Evolutionary conservation across 1,284 basidiomycete genomes (phyloP), one percentile per base, ranked within the genome.

Genomic region (Earliella scabrosa): DNA sequence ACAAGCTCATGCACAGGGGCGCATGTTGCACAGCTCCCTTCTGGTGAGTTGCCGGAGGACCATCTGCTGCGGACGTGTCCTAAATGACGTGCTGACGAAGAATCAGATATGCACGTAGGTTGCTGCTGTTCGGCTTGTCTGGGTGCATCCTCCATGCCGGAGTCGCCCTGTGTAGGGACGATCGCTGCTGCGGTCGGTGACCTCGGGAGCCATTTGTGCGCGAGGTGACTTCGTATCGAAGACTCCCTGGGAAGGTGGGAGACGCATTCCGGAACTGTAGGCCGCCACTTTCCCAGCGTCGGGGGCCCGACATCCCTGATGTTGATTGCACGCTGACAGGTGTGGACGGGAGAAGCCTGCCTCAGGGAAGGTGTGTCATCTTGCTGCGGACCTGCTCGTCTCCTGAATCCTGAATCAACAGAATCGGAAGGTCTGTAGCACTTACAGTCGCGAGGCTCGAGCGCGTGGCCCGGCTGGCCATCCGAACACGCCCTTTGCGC

Each of bases 281-380:
- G 24, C 14, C 27, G 5, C n/a, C 4, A 39, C 48, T 27, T 51
- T 44, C 55, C 48, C 54, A 61, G 36, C 51, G 38, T 51, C 60
- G 60, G 60, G 54, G 48, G 29, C 48, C 60, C 60, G 60, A 35
- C 34, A 35, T 54, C 49, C 60, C 60, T 62, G 60, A 62, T 59
- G 54, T 24, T 47, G 52, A 48, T 56, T 43, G 47, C 46, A 31
- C 47, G 50, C 50, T 54, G 27, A 26, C 40, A 52, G 43, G 50
- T 38, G 39, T 21, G 29, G 39, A 21, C 23, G 44, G 47, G 40
- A 38, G 43, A 54, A n/a, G 32, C 39, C 26, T 50, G 45, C 38
- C 32, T 21, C 36, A 50, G 54, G 47, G 51, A 45, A 52, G 23
- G 13, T 20, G 29, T 27, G 41, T 39, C 45, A 36, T n/a, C 5